phyloP scores from a whole-genome alignment of 345 rosid species.

The Melaleuca quinquenervia region DNA sequence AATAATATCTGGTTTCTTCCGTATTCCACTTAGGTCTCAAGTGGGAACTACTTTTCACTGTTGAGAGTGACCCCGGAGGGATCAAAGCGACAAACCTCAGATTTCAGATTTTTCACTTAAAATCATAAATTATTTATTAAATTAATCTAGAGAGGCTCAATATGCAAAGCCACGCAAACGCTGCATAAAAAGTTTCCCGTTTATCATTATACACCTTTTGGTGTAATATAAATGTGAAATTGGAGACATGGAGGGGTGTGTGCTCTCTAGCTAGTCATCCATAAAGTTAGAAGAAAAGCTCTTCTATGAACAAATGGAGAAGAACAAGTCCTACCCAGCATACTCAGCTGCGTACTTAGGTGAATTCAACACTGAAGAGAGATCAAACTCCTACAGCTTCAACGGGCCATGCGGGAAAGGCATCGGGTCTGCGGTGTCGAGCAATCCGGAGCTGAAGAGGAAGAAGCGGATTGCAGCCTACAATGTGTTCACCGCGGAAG shows the following conservation, averaged over 20 bases:
- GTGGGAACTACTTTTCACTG: background rate
- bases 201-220: background rate
- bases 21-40: background rate
- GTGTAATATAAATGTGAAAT: background rate
- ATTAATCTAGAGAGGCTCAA: background rate
- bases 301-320: conserved; percentile 41
- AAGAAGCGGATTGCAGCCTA: conserved; percentile 86
- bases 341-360: conserved; percentile 56
- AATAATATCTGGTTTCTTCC: background rate
- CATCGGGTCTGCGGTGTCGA: conserved; percentile 28
- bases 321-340: conserved; percentile 66
- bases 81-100: background rate
- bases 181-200: background rate
- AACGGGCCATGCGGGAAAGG: conserved; percentile 57
- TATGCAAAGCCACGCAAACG: background rate
- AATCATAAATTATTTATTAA: background rate
- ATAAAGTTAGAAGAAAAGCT: background rate
- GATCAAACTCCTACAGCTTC: conserved; percentile 51
- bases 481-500: conserved; percentile 55
- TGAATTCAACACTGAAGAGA: conserved; percentile 36
- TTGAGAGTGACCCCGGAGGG: too few relatives aligned
- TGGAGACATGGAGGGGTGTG: background rate
- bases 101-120: background rate
- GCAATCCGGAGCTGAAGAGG: conserved; percentile 73
- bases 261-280: background rate